phyloP scores from a whole-genome alignment of 2,329 filamentous ascomycete species.

The Geoglossum cookeanum region DNA sequence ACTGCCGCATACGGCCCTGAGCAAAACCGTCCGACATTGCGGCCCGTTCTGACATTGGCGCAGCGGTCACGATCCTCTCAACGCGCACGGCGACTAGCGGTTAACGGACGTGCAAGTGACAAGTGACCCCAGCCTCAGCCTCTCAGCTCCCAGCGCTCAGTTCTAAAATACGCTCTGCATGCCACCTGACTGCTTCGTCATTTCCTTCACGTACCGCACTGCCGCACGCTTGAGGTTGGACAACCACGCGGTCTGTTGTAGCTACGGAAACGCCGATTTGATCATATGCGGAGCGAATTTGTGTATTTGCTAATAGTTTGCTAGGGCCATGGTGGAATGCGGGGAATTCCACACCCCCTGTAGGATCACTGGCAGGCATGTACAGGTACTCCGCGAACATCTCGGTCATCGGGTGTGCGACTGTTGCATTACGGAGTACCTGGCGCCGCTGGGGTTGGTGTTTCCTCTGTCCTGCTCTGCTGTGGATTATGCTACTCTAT shows the following conservation, averaged over 20 bases:
- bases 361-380: neutral
- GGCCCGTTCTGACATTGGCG: neutral
- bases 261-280: neutral
- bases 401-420: neutral
- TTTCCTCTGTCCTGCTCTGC: too few species aligned
- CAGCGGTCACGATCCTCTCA: neutral
- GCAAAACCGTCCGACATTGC: neutral
- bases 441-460: too few species aligned
- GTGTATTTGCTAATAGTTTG: neutral
- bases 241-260: neutral
- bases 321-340: neutral
- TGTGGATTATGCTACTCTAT: neutral
- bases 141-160: too few species aligned
- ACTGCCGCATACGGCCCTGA: too few species aligned
- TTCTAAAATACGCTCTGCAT: too few species aligned
- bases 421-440: too few species aligned
- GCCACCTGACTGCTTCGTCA: neutral
- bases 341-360: neutral
- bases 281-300: neutral
- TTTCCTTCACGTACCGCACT: neutral
- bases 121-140: too few species aligned
- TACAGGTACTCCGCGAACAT: neutral
- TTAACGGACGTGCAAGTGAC: neutral
- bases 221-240: neutral
- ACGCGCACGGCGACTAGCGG: neutral